Evolutionary conservation across 345 rosid genomes (phyloP).

Genomic region (Sonneratia caseolaris): DNA sequence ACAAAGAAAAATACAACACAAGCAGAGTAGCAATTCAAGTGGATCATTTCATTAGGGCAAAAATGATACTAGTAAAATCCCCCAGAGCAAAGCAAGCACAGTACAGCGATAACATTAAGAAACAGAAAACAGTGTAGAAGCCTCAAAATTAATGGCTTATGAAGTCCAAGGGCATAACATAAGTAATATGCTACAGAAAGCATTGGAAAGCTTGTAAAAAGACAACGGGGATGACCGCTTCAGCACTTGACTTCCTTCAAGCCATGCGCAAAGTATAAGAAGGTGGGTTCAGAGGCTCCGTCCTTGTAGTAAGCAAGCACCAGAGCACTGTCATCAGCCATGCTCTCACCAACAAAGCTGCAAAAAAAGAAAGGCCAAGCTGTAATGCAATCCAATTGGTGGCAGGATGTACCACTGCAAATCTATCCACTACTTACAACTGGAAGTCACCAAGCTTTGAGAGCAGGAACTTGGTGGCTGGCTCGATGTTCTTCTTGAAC

Average conservation of each 20-base stretch:
- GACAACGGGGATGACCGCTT: constrained; percentile 7
- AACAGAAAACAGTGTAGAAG: neutral
- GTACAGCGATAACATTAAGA: neutral
- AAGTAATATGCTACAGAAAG: constrained; percentile 17
- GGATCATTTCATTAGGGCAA: neutral
- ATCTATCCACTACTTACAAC: constrained; percentile 44
- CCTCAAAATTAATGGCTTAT: neutral
- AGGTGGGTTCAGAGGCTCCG: constrained; percentile 85
- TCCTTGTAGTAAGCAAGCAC: constrained; percentile 98
- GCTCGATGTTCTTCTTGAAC: constrained; percentile 82
- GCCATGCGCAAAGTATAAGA: constrained; percentile 71
- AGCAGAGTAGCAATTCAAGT: neutral
- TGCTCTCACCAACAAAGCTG: constrained; percentile 96
- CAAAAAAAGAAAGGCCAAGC: constrained; percentile 4
- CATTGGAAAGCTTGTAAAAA: constrained; percentile 1
- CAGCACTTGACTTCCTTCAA: constrained; percentile 96
- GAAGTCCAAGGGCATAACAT: neutral
- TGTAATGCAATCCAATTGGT: neutral
- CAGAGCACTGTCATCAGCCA: constrained; percentile 57
- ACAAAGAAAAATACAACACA: neutral
- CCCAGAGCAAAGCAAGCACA: neutral
- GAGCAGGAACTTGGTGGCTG: constrained; percentile 80
- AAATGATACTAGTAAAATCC: neutral
- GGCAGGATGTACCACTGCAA: neutral
- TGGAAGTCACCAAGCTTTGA: constrained; percentile 78